Percentiles rank a stretch among this genome's conserved stretches.
Evolutionary conservation across 108 stramenopile genomes (phyloP).

Genomic region (Stephanodiscus minutulus): DNA sequence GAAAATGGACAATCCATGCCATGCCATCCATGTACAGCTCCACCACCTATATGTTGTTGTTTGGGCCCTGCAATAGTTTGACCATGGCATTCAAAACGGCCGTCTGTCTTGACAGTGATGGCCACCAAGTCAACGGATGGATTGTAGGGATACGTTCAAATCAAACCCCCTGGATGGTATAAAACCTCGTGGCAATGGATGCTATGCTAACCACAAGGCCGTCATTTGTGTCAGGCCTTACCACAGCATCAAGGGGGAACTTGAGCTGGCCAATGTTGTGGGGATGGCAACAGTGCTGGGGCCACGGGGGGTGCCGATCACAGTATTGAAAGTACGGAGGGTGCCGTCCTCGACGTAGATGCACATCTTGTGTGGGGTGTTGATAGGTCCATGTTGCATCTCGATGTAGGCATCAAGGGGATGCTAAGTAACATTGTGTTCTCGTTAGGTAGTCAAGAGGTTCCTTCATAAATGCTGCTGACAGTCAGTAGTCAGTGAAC

Average conservation of each 20-base stretch:
- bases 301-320: slow-evolving; percentile 73
- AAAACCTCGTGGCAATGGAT: slow-evolving; percentile 43
- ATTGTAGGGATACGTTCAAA: slow-evolving; percentile 71
- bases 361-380: slow-evolving; percentile 79
- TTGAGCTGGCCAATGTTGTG: slow-evolving; percentile 80
- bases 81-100: slow-evolving; percentile 78
- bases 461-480: too few species aligned
- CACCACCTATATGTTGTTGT: slow-evolving; percentile 87
- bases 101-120: slow-evolving; percentile 71
- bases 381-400: slow-evolving; percentile 81
- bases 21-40: slow-evolving; percentile 82
- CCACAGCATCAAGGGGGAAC: slow-evolving; percentile 73
- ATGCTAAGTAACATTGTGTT: too few species aligned
- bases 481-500: too few species aligned
- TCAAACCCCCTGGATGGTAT: slow-evolving; percentile 74
- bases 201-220: slow-evolving; percentile 48
- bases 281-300: slow-evolving; percentile 75
- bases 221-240: slow-evolving; percentile 59
- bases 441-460: too few species aligned
- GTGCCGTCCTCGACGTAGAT: slow-evolving; percentile 82
- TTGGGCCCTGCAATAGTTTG: slow-evolving; percentile 83
- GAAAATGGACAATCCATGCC: slow-evolving; percentile 79
- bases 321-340: slow-evolving; percentile 72
- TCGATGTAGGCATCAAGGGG: slow-evolving; percentile 81
- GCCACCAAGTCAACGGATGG: slow-evolving; percentile 72